Conservation (phyloP, 495 filamentous ascomycete species). For the Chaetomidium leptoderma region DNA sequence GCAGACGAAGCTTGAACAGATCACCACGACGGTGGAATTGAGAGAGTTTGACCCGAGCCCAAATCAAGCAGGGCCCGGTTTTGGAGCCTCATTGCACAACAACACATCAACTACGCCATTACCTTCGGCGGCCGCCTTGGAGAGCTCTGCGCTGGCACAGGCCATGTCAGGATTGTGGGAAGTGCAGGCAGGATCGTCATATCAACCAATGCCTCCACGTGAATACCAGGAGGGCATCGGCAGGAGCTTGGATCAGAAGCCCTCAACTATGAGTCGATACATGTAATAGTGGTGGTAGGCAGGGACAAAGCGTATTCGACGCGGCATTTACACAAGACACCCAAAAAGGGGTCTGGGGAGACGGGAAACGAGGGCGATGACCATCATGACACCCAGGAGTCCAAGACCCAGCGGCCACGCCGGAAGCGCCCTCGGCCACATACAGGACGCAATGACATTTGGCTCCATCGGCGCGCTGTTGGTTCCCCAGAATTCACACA, state of each 20-base stretch:
- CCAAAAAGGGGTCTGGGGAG: background rate
- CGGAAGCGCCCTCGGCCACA: background rate
- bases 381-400: background rate
- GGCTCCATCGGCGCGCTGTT: too few relatives aligned
- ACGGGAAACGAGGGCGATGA: background rate
- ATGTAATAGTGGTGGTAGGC: background rate
- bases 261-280: background rate
- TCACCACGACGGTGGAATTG: background rate
- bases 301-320: background rate
- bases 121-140: background rate
- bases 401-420: background rate
- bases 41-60: background rate
- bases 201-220: background rate
- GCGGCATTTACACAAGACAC: background rate
- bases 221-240: background rate
- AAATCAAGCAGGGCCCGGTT: background rate
- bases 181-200: background rate
- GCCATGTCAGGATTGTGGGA: constrained; percentile 11
- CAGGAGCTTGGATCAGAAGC: background rate
- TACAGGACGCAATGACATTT: background rate
- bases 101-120: background rate
- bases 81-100: background rate
- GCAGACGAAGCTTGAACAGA: background rate
- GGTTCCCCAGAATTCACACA: constrained; percentile 5
- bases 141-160: background rate